phyloP scores from a whole-genome alignment of 2,329 filamentous ascomycete species.

The Coniochaeta prunicola region DNA sequence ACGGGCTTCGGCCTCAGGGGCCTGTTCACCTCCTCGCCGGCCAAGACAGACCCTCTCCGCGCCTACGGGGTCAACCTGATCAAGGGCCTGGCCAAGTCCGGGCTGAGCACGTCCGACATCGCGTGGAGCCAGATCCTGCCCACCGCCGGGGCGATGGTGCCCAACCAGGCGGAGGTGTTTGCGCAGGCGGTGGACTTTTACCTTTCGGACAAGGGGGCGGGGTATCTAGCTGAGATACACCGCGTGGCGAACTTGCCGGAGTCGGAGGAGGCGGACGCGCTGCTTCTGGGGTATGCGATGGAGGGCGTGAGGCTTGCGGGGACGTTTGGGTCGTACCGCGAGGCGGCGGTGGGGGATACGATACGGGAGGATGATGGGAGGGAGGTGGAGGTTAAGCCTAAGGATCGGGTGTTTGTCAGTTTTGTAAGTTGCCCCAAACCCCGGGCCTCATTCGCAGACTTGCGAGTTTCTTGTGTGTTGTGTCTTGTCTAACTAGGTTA shows the following conservation, averaged over 20 bases:
- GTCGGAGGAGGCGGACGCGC: slow-evolving; percentile 50
- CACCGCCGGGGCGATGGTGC: slow-evolving; percentile 57
- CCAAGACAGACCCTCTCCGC: slow-evolving; percentile 47
- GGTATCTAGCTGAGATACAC: slow-evolving; percentile 54
- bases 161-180: slow-evolving; percentile 66
- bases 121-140: slow-evolving; percentile 66
- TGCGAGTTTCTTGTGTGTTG: too few relatives aligned
- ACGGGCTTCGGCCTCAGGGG: slow-evolving; percentile 37
- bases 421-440: slow-evolving; percentile 44
- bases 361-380: slow-evolving; percentile 44
- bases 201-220: slow-evolving; percentile 46
- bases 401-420: slow-evolving; percentile 56
- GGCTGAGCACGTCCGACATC: slow-evolving; percentile 57
- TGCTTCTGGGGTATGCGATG: slow-evolving; percentile 61
- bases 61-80: slow-evolving; percentile 60
- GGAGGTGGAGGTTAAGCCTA: slow-evolving; percentile 42
- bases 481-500: too few relatives aligned
- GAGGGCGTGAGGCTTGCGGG: slow-evolving; percentile 65
- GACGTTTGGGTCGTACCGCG: slow-evolving; percentile 53
- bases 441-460: too few relatives aligned
- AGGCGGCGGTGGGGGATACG: slow-evolving; percentile 37
- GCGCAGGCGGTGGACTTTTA: slow-evolving; percentile 69
- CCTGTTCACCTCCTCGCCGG: slow-evolving; percentile 41
- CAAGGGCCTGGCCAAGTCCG: slow-evolving; percentile 55
- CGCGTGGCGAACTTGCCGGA: slow-evolving; percentile 47